Evolutionary conservation across 371 early-diverging fungal genomes (phyloP).

Genomic region (Dichotomocladium elegans): DNA sequence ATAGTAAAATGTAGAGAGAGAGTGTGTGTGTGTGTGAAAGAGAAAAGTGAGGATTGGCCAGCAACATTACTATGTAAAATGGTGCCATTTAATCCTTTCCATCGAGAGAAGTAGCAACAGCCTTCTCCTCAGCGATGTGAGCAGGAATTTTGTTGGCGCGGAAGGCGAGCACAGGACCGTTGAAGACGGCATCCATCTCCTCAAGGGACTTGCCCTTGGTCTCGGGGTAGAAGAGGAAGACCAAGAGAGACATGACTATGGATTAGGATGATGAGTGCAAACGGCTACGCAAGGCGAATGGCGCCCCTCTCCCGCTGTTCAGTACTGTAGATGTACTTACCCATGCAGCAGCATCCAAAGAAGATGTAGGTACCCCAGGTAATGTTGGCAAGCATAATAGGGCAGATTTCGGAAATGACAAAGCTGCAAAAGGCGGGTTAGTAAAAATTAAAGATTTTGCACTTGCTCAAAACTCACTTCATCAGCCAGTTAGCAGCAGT

Average conservation of each 20-base stretch:
- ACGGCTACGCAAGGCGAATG: too few species aligned
- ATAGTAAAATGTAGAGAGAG: too few species aligned
- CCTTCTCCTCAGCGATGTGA: background rate
- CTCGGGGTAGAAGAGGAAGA: conserved; percentile 49
- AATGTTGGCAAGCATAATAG: conserved; percentile 39
- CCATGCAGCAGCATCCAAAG: conserved; percentile 45
- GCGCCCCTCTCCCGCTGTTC: background rate
- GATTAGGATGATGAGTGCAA: conserved; percentile 9
- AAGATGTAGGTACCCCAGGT: conserved; percentile 57
- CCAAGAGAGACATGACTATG: conserved; percentile 31
- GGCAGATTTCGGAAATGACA: conserved; percentile 40
- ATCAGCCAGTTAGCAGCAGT: conserved; percentile 69
- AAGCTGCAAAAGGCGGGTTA: too few species aligned
- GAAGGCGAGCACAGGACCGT: conserved; percentile 18
- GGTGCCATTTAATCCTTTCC: background rate
- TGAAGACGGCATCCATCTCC: conserved; percentile 58
- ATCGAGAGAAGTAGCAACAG: background rate
- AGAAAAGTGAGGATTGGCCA: conserved; percentile 1
- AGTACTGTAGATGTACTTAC: background rate
- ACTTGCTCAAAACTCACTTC: conserved; percentile 37
- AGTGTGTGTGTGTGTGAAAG: background rate
- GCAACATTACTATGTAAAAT: too few species aligned
- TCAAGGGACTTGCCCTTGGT: too few species aligned
- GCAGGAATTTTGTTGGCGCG: background rate
- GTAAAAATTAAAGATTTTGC: too few species aligned